These are phyloP conservation scores for Physcomitrium patens DNA, from an alignment of 225 moss, liverwort and hornwort genomes.

Conservation along the genomic window DNA sequence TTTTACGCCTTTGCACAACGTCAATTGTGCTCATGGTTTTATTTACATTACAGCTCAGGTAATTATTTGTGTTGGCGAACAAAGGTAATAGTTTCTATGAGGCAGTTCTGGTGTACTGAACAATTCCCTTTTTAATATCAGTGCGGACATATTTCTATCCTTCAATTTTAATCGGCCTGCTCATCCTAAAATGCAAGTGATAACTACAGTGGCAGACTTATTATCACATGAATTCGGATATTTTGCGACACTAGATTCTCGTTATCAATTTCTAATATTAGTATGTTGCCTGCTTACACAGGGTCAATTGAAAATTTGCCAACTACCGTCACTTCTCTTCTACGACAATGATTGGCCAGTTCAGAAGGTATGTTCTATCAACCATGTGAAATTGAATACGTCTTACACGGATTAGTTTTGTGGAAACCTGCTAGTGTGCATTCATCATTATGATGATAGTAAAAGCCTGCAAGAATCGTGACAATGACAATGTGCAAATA, in stretches of 20 bases:
- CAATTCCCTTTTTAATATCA: background rate
- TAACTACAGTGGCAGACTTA: conserved; percentile 14
- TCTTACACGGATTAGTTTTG: background rate
- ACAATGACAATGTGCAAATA: background rate
- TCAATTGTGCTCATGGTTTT: conserved; percentile 93
- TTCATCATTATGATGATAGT: conserved; percentile 12
- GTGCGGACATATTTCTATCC: background rate
- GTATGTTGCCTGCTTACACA: conserved; percentile 34
- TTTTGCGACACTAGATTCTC: background rate
- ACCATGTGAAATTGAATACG: conserved; percentile 6
- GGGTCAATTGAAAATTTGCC: conserved; percentile 91
- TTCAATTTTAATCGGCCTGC: background rate
- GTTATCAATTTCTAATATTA: conserved; percentile 15
- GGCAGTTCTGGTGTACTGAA: background rate
- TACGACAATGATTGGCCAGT: conserved; percentile 99
- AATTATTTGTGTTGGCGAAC: conserved; percentile 1
- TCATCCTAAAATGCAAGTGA: conserved; percentile 3
- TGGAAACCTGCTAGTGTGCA: conserved; percentile 15
- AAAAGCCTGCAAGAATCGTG: conserved; percentile 8
- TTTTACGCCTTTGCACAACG: conserved; percentile 91
- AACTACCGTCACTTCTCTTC: conserved; percentile 82
- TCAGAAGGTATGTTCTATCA: conserved; percentile 64
- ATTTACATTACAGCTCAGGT: conserved; percentile 84
- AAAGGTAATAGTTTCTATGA: conserved; percentile 4
- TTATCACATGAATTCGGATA: conserved; percentile 15